Evolutionary conservation across 1,284 basidiomycete genomes (phyloP).

Genomic region (Coriolopsis trogii): DNA sequence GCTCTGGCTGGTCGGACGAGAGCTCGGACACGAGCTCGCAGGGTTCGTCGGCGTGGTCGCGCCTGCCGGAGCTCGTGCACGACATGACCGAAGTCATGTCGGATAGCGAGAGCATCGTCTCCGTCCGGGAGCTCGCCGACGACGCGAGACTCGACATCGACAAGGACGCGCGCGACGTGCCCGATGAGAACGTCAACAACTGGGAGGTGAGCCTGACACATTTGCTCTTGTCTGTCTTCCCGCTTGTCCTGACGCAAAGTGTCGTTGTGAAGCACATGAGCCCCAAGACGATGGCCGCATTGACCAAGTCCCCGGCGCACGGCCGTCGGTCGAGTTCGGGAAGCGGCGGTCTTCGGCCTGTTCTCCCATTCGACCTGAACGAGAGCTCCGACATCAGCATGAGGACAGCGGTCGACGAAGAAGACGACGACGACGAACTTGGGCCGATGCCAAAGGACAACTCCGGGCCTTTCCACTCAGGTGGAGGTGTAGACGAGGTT

Average conservation of each 20-base stretch:
- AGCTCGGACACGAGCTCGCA: constrained; percentile 44
- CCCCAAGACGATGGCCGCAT: constrained; percentile 87
- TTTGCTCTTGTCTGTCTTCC: constrained; percentile 3
- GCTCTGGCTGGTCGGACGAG: constrained; percentile 68
- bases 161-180: constrained; percentile 61
- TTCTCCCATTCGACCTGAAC: constrained; percentile 79
- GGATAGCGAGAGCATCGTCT: constrained; percentile 87
- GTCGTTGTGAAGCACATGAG: constrained; percentile 78
- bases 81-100: constrained; percentile 82
- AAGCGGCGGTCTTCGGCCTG: constrained; percentile 79
- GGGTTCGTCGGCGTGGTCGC: constrained; percentile 73
- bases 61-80: constrained; percentile 69
- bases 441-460: constrained; percentile 79
- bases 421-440: constrained; percentile 57
- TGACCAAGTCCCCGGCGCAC: constrained; percentile 86
- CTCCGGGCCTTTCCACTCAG: constrained; percentile 71
- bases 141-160: constrained; percentile 68
- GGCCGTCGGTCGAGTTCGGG: constrained; percentile 79
- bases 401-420: constrained; percentile 65
- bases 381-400: constrained; percentile 78
- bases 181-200: constrained; percentile 85
- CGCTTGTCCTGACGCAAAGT: constrained; percentile 3
- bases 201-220: constrained; percentile 78
- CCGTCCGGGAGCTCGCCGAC: constrained; percentile 84
- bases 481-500: constrained; percentile 84